Evolutionary conservation across 176 grass and related monocot genomes (phyloP), one percentile per base, ranked within the genome.

Genomic region (Cocos nucifera): DNA sequence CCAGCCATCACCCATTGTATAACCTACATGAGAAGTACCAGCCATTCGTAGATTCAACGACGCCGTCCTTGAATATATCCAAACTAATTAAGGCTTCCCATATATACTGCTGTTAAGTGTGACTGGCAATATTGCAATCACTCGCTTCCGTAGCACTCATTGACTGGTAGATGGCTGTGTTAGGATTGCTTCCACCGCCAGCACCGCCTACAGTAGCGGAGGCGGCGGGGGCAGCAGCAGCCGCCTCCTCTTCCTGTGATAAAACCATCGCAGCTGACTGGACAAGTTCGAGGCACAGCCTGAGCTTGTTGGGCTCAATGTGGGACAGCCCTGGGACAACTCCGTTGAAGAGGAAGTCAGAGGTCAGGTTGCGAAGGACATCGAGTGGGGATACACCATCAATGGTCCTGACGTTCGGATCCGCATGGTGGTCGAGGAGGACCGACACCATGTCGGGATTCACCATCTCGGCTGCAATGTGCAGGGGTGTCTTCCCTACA

Each of bases 261-360:
- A 89, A 73, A 8, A 97, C 92, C 83, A 88, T 75, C 15, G 86
- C 87, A 0, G 92, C 92, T 0, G 87, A 97, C 73, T 97, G 87
- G 53, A 97, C 92, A 55, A 97, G 87, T 65, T 97, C 92, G 15
- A 97, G 84, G 73, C 92, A 97, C 4, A 97, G 81, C 63, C 92
- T 27, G 26, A 27, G 26, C 26, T 27, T 27, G 26, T 27, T 27
- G 26, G 26, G 26, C 26, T 27, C 26, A 27, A 27, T 27, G 26
- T 27, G 26, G 26, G 26, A 27, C 4, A 27, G 26, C 4, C 4
- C 26, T 4, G 26, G 26, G 26, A 27, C 26, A 4, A 4, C 26
- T 27, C 26, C 26, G 0, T 27, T 27, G 26, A 27, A 97, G 54
- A 97, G 92, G 78, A 97, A 97, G 72, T 97, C 92, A 8, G 92